Conservation (phyloP, 2,329 filamentous ascomycete species). For the Aspergillus proliferans region DNA sequence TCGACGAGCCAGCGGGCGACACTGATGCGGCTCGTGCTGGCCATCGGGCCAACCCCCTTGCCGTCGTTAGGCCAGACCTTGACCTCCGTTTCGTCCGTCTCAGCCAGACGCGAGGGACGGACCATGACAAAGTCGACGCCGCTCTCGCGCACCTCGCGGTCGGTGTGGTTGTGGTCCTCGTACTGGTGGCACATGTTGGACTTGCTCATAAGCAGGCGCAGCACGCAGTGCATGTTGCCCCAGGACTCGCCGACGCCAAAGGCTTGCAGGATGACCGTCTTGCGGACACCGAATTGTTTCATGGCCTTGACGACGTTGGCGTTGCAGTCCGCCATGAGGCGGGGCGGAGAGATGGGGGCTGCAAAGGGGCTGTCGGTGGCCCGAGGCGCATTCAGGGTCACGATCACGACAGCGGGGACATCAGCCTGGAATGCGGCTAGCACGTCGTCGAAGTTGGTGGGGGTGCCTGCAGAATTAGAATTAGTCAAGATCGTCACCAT, state of each 20-base stretch:
- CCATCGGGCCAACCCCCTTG: conserved; percentile 37
- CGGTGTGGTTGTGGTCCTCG: conserved; percentile 45
- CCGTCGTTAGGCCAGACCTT: conserved; percentile 41
- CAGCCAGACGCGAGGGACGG: conserved; percentile 40
- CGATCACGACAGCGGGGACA: conserved; percentile 37
- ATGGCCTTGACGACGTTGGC: conserved; percentile 34
- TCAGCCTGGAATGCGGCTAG: conserved; percentile 9
- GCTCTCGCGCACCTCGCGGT: conserved; percentile 33
- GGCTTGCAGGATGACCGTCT: conserved; percentile 47
- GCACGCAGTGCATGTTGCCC: conserved; percentile 34
- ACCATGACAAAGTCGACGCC: conserved; percentile 41
- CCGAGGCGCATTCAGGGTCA: conserved; percentile 46
- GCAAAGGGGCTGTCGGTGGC: conserved; percentile 46
- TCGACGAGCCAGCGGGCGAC: conserved; percentile 45
- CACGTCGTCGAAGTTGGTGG: conserved; percentile 15
- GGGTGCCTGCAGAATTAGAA: conserved; percentile 10
- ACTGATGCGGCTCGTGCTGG: conserved; percentile 30
- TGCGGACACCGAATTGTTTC: conserved; percentile 31
- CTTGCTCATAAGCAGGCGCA: conserved; percentile 42
- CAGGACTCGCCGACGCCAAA: conserved; percentile 47
- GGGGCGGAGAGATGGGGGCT: conserved; percentile 36
- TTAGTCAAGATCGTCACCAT: not conserved
- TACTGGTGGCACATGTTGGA: conserved; percentile 44
- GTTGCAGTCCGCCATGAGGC: conserved; percentile 44
- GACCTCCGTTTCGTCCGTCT: conserved; percentile 31